Percentiles rank a stretch among this genome's conserved stretches.
phyloP scores from a whole-genome alignment of 441 rosid species.

The Brassica balearica region DNA sequence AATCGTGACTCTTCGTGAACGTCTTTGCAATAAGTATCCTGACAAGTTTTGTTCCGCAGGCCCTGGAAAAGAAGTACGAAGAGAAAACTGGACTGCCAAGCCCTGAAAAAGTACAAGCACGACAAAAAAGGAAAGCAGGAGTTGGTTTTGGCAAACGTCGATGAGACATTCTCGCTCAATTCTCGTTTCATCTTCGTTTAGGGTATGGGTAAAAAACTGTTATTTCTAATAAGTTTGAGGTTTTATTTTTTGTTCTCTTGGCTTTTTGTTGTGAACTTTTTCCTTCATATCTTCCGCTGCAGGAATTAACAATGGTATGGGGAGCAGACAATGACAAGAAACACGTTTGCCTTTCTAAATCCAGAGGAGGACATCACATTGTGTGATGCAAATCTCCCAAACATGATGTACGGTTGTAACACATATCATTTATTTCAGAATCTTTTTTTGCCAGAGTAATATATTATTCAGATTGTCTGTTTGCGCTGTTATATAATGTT shows the following conservation, averaged over 20 bases:
- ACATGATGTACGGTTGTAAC: constrained; percentile 32
- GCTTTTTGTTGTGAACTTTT: constrained; percentile 8
- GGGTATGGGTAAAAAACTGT: constrained; percentile 23
- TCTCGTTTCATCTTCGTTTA: constrained; percentile 25
- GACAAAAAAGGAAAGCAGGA: constrained; percentile 60
- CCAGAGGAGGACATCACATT: constrained; percentile 30
- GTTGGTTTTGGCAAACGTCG: constrained; percentile 87
- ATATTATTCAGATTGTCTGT: constrained; percentile 20
- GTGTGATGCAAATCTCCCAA: constrained; percentile 25
- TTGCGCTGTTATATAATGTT: constrained; percentile 8
- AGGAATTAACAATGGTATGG: constrained; percentile 28
- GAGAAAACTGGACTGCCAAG: constrained; percentile 75
- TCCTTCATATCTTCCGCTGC: constrained; percentile 5
- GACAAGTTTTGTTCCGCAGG: constrained; percentile 50
- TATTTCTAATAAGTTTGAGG: constrained; percentile 8
- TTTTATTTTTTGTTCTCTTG: constrained; percentile 16
- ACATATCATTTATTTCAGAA: constrained; percentile 16
- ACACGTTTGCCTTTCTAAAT: constrained; percentile 25
- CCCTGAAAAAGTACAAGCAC: constrained; percentile 78
- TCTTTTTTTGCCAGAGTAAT: constrained; percentile 13
- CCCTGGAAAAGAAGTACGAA: constrained; percentile 83
- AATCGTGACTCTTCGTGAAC: constrained; percentile 5
- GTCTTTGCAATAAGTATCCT: constrained; percentile 25
- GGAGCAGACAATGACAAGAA: constrained; percentile 27
- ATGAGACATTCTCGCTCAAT: constrained; percentile 34